phyloP scores from a whole-genome alignment of 495 filamentous ascomycete species.

The Penicillium ucsense region DNA sequence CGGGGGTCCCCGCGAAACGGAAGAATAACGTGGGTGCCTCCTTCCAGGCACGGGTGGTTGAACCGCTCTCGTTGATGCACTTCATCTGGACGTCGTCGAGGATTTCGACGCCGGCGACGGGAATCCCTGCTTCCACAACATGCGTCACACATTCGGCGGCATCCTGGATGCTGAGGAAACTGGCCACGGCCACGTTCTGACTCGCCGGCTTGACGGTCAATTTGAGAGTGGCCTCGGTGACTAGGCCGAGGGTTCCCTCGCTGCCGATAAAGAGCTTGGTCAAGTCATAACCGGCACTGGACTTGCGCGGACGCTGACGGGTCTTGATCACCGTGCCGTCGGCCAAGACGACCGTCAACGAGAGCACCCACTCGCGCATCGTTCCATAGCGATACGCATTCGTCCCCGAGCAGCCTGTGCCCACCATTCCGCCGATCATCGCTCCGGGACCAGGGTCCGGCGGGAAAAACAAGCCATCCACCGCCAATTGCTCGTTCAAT shows the following conservation, averaged over 20 bases:
- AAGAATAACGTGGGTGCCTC: slow-evolving; percentile 57
- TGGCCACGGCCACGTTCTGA: slow-evolving; percentile 53
- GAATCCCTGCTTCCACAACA: slow-evolving; percentile 52
- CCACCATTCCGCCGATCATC: slow-evolving; percentile 62
- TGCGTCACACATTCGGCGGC: slow-evolving; percentile 51
- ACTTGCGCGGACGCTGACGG: slow-evolving; percentile 53
- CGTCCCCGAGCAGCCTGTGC: slow-evolving; percentile 56
- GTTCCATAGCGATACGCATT: slow-evolving; percentile 62
- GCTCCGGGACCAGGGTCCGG: slow-evolving; percentile 59
- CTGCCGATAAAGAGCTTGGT: slow-evolving; percentile 54
- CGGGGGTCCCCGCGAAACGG: slow-evolving; percentile 53
- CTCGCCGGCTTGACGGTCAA: slow-evolving; percentile 53
- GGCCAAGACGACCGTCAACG: slow-evolving; percentile 53
- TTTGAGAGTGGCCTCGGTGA: slow-evolving; percentile 56
- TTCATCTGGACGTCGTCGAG: slow-evolving; percentile 59
- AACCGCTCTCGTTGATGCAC: slow-evolving; percentile 51
- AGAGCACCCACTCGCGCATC: slow-evolving; percentile 61
- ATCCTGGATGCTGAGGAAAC: slow-evolving; percentile 44
- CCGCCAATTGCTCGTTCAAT: slow-evolving; percentile 47
- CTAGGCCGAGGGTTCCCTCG: slow-evolving; percentile 55
- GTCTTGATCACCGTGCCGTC: slow-evolving; percentile 60
- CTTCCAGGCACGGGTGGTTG: slow-evolving; percentile 47
- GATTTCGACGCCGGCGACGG: slow-evolving; percentile 55
- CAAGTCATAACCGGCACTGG: slow-evolving; percentile 57
- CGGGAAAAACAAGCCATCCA: slow-evolving; percentile 53